Evolutionary conservation across 2,329 filamentous ascomycete genomes (phyloP).

Genomic region (Didymella segeticola): DNA sequence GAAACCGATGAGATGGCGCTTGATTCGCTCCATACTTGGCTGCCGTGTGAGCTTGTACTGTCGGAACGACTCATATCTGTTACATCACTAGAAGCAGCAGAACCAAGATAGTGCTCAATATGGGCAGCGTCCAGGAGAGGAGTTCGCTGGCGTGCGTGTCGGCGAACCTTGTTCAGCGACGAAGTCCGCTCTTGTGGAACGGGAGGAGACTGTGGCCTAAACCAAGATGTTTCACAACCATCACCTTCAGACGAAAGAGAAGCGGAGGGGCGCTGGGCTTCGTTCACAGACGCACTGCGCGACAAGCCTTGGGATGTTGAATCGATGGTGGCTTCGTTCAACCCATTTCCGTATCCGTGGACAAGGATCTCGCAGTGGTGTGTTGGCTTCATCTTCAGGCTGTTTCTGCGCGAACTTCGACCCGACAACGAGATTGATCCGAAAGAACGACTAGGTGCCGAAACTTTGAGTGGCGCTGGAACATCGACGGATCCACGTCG

Average conservation of each 20-base stretch:
- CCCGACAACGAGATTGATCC: conserved; percentile 38
- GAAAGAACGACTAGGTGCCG: conserved; percentile 39
- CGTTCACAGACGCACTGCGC: neutral
- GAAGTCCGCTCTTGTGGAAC: conserved; percentile 18
- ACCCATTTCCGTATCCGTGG: conserved; percentile 49
- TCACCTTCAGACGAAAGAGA: conserved; percentile 24
- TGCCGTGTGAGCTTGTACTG: conserved; percentile 35
- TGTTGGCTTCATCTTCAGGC: conserved; percentile 29
- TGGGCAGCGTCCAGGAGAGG: conserved; percentile 32
- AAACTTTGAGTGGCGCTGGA: conserved; percentile 35
- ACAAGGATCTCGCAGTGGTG: conserved; percentile 48
- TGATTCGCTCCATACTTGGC: conserved; percentile 40
- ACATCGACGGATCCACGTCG: conserved; percentile 40
- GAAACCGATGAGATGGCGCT: conserved; percentile 41
- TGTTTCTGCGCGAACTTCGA: conserved; percentile 39
- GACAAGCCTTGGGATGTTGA: conserved; percentile 5
- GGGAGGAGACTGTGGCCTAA: conserved; percentile 26
- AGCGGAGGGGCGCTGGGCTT: conserved; percentile 19
- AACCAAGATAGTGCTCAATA: conserved; percentile 21
- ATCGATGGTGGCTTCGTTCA: conserved; percentile 31
- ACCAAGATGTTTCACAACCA: conserved; percentile 28
- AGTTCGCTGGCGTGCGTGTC: conserved; percentile 26
- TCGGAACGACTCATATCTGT: conserved; percentile 33
- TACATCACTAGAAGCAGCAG: neutral
- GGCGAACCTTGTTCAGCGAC: conserved; percentile 17